Conservation (phyloP, 2,329 filamentous ascomycete genomes). For the Phyllosticta ampelicida region DNA sequence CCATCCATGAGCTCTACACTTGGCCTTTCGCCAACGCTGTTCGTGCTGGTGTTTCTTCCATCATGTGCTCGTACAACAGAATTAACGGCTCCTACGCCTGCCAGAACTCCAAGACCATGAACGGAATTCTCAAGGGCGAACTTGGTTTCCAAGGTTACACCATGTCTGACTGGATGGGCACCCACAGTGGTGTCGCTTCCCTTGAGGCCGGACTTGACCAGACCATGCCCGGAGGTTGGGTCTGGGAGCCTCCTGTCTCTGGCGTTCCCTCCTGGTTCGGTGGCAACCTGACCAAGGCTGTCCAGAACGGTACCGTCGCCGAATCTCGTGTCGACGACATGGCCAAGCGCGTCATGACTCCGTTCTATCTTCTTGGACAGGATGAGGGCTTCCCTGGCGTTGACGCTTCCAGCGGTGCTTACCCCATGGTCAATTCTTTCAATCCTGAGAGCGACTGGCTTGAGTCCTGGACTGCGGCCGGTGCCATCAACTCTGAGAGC, state of each 20-base stretch:
- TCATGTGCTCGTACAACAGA: constrained; percentile 39
- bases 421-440: constrained; percentile 2
- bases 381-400: constrained; percentile 28
- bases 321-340: constrained; percentile 36
- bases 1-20: constrained; percentile 63
- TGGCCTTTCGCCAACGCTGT: constrained; percentile 72
- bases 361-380: constrained; percentile 36
- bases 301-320: constrained; percentile 31
- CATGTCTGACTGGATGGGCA: constrained; percentile 17
- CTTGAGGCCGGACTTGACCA: constrained; percentile 21
- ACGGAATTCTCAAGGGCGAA: constrained; percentile 40
- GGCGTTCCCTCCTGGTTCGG: constrained; percentile 23
- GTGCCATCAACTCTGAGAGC: constrained; percentile 8
- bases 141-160: constrained; percentile 27
- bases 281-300: constrained; percentile 27
- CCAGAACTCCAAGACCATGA: constrained; percentile 35
- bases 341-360: constrained; percentile 35
- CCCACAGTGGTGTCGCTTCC: constrained; percentile 19
- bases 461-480: constrained; percentile 13
- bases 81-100: constrained; percentile 30
- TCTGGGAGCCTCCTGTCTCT: constrained; percentile 38
- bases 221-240: constrained; percentile 10
- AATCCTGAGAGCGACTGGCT: constrained; percentile 11
- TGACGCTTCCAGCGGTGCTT: constrained; percentile 17
- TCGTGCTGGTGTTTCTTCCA: constrained; percentile 48